A percentile compares a stretch with the other conserved stretches of the same genome.
Conservation (phyloP, 2,329 filamentous ascomycete species). For the Paracamarosporium sp. region DNA sequence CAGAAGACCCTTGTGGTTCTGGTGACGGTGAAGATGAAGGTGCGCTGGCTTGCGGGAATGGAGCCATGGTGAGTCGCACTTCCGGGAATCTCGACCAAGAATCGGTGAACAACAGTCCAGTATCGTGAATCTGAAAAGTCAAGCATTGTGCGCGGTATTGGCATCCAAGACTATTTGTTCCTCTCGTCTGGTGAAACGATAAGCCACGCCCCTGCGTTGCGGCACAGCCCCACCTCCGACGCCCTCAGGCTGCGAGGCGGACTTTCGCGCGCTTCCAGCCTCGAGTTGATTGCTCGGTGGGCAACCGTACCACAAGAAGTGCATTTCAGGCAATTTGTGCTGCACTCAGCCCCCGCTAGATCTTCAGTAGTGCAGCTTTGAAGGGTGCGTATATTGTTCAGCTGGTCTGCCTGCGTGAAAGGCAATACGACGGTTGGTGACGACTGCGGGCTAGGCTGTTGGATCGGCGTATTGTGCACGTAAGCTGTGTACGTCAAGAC, state of each 20-base stretch:
- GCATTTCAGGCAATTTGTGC: not conserved
- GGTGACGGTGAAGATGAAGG: not conserved
- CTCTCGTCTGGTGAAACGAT: not conserved
- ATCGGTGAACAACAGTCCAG: not conserved
- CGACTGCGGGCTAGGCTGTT: not conserved
- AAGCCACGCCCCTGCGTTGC: constrained; percentile 6
- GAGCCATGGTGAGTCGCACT: constrained; percentile 6
- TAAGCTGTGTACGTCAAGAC: not conserved
- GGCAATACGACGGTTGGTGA: constrained; percentile 2
- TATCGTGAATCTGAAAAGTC: not conserved
- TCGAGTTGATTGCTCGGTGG: not conserved
- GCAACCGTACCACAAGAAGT: not conserved
- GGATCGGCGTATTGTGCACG: not conserved
- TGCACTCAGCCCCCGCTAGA: not conserved
- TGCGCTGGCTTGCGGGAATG: not conserved
- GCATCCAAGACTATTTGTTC: constrained; percentile 3
- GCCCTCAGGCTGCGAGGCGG: not conserved
- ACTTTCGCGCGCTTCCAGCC: constrained; percentile 3
- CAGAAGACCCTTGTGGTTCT: not conserved
- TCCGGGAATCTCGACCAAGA: not conserved
- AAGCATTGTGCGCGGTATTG: not conserved
- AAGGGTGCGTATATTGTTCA: not conserved
- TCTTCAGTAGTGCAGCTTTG: not conserved
- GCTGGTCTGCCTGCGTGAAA: constrained; percentile 1
- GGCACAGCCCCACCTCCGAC: constrained; percentile 5